phyloP scores from a whole-genome alignment of 495 filamentous ascomycete genomes.

The Daldinia caldariorum region DNA sequence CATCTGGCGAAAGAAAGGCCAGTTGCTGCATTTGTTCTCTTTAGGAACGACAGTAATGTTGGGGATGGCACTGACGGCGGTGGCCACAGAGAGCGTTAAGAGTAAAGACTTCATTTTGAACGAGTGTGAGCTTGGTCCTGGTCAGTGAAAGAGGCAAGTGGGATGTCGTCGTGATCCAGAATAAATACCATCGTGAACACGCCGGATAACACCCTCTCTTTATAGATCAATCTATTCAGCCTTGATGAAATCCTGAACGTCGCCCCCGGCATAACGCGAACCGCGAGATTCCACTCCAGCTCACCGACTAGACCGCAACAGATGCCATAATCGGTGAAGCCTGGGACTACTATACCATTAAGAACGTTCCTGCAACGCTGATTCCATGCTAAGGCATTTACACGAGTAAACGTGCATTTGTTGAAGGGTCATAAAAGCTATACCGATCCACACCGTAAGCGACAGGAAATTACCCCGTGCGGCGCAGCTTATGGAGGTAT shows the following conservation, averaged over 20 bases:
- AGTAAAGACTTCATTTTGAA: conserved; percentile 24
- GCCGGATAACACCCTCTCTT: neutral
- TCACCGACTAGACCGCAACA: neutral
- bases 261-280: neutral
- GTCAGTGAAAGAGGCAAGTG: neutral
- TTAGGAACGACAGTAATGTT: conserved; percentile 28
- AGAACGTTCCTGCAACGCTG: conserved; percentile 18
- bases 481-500: conserved; percentile 23
- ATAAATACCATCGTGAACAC: conserved; percentile 21
- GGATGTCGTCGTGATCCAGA: conserved; percentile 1
- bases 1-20: conserved; percentile 36
- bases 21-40: conserved; percentile 43
- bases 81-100: conserved; percentile 18
- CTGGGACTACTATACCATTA: neutral
- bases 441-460: conserved; percentile 1
- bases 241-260: neutral
- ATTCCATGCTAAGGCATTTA: conserved; percentile 13
- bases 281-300: conserved; percentile 19
- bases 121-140: neutral
- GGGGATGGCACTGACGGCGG: conserved; percentile 28
- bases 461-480: conserved; percentile 12
- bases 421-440: neutral
- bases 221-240: conserved; percentile 5
- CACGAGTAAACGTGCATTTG: conserved; percentile 5
- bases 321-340: neutral